A percentile compares a stretch with the other conserved stretches of the same genome.
Conservation (phyloP, 177 flowering plant species). For the Vitis hybrid region DNA sequence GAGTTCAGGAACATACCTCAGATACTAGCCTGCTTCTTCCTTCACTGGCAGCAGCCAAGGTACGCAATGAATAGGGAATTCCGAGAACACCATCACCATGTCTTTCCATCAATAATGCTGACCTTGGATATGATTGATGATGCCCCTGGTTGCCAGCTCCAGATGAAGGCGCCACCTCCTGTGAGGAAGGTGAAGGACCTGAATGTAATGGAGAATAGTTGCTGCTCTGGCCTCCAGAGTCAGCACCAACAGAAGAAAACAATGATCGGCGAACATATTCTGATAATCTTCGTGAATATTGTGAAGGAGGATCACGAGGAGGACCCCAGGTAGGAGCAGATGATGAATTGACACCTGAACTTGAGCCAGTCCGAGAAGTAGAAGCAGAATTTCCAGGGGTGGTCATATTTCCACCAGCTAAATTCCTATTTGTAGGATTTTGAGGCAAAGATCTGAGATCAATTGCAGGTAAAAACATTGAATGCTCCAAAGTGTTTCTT, state of each 20-base stretch:
- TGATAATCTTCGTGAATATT: conserved; percentile 44
- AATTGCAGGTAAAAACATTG: conserved; percentile 46
- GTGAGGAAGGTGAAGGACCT: conserved; percentile 36
- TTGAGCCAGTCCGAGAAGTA: conserved; percentile 49
- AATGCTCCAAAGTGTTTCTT: conserved; percentile 54
- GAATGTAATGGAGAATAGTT: conserved; percentile 23
- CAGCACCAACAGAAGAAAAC: conserved; percentile 38
- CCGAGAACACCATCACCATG: conserved; percentile 51
- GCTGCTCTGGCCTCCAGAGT: conserved; percentile 33
- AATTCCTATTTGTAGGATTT: conserved; percentile 39
- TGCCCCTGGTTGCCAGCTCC: conserved; percentile 41
- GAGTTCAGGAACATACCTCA: conserved; percentile 56
- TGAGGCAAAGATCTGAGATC: conserved; percentile 44
- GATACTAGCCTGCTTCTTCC: conserved; percentile 78
- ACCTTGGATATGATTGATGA: conserved; percentile 41
- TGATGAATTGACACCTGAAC: conserved; percentile 39
- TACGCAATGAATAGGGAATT: conserved; percentile 54
- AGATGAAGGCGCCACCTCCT: conserved; percentile 40
- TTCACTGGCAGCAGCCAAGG: conserved; percentile 56
- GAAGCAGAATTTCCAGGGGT: conserved; percentile 52
- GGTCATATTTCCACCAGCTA: conserved; percentile 33
- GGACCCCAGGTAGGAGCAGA: conserved; percentile 46
- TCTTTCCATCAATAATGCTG: conserved; percentile 54
- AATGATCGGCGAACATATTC: conserved; percentile 52
- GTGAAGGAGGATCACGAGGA: conserved; percentile 38